A percentile compares a stretch with the other conserved stretches of the same genome.
Evolutionary conservation across 2,329 filamentous ascomycete species (phyloP).

Genomic region (Ophiostoma populinum): DNA sequence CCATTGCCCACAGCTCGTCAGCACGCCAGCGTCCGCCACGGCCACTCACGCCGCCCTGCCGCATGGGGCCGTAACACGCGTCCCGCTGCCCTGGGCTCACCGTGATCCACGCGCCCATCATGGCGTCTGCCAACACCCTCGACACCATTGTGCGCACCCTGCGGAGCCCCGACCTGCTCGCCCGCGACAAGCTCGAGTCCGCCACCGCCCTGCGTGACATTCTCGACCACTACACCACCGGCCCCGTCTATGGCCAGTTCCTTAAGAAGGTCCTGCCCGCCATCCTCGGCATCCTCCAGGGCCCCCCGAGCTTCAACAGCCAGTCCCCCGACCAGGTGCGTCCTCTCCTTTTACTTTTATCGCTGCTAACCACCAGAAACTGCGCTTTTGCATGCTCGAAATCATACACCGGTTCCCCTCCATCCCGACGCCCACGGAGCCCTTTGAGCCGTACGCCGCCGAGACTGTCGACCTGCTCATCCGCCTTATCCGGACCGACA

Average conservation of each 20-base stretch:
- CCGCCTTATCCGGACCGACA: conserved; percentile 74
- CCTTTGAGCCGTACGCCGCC: conserved; percentile 72
- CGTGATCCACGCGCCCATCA: conserved; percentile 23
- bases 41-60: conserved; percentile 1
- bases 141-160: conserved; percentile 42
- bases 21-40: neutral
- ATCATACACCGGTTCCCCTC: conserved; percentile 76
- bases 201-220: conserved; percentile 79
- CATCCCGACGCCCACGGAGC: conserved; percentile 53
- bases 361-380: conserved; percentile 36
- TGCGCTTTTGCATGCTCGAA: conserved; percentile 86
- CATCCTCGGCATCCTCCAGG: conserved; percentile 70
- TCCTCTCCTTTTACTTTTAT: neutral
- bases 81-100: neutral
- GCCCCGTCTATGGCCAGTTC: conserved; percentile 58
- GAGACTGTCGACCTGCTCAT: conserved; percentile 85
- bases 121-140: conserved; percentile 44
- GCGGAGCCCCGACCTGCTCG: conserved; percentile 38
- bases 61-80: neutral
- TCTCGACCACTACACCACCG: conserved; percentile 72
- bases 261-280: conserved; percentile 78
- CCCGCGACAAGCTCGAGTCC: conserved; percentile 63
- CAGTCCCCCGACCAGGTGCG: conserved; percentile 75
- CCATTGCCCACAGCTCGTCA: too few relatives aligned
- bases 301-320: conserved; percentile 79